A percentile compares a stretch with the other conserved stretches of the same genome.
These are phyloP conservation scores for Teratosphaeria pseudoeucalypti DNA, from an alignment of 2,329 filamentous ascomycete genomes.

Conservation along the genomic window DNA sequence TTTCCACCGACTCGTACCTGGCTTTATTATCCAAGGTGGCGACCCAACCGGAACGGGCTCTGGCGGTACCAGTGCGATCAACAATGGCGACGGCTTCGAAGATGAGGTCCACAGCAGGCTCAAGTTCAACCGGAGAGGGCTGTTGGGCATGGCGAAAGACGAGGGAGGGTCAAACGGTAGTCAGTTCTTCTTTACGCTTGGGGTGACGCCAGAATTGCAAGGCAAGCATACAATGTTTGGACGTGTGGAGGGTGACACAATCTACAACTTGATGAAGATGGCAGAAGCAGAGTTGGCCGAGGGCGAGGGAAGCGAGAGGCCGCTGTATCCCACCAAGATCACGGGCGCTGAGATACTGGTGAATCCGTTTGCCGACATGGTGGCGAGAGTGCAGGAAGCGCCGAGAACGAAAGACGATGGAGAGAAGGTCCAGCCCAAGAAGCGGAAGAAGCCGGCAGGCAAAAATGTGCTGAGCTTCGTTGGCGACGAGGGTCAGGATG, in stretches of 20 bases:
- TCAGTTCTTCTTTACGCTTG: constrained; percentile 94
- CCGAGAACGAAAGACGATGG: constrained; percentile 38
- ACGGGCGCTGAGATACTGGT: constrained; percentile 63
- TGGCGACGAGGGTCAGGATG: constrained; percentile 51
- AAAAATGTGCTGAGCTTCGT: constrained; percentile 72
- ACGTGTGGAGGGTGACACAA: constrained; percentile 81
- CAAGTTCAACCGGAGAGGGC: constrained; percentile 81
- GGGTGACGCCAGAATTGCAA: constrained; percentile 69
- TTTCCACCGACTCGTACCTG: constrained; percentile 85
- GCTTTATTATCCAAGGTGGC: constrained; percentile 88
- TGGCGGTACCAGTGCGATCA: constrained; percentile 85
- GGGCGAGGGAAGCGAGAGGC: constrained; percentile 62
- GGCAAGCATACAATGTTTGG: constrained; percentile 92
- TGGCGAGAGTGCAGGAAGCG: constrained; percentile 53
- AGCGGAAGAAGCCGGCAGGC: constrained; percentile 58
- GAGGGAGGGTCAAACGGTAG: constrained; percentile 76
- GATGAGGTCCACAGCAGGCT: constrained; percentile 89
- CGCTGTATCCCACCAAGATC: constrained; percentile 76
- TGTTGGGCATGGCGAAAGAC: constrained; percentile 94
- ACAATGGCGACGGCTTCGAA: constrained; percentile 69
- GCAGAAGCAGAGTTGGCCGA: constrained; percentile 75
- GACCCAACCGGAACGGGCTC: constrained; percentile 88
- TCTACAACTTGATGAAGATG: constrained; percentile 93
- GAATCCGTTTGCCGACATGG: constrained; percentile 76
- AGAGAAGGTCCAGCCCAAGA: constrained; percentile 45